These are phyloP conservation scores for Carex arenaria DNA, from an alignment of 202 grass and related monocot species.

Conservation along the genomic window DNA sequence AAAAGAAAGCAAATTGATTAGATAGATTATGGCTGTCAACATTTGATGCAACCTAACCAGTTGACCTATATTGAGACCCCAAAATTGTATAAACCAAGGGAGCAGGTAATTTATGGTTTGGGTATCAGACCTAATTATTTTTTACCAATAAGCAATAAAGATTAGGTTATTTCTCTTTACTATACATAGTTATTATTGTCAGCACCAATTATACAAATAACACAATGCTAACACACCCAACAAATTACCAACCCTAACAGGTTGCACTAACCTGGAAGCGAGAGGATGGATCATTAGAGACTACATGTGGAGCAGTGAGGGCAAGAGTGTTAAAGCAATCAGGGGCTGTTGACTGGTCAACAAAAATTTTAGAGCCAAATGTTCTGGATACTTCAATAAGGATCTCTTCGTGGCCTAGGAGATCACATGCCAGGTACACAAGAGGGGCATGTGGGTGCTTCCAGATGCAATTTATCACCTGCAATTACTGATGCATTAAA, in stretches of 20 bases:
- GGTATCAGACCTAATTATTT: not conserved
- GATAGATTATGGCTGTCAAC: not conserved
- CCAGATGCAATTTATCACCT: conserved; percentile 95
- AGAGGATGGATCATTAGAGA: conserved; percentile 62
- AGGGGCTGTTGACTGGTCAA: conserved; percentile 36
- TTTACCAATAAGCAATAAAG: not conserved
- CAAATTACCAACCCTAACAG: not conserved
- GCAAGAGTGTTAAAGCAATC: conserved; percentile 55
- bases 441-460: conserved; percentile 73
- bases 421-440: conserved; percentile 77
- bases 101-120: not conserved
- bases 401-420: conserved; percentile 86
- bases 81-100: not conserved
- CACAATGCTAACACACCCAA: not conserved
- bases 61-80: not conserved
- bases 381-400: conserved; percentile 71
- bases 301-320: conserved; percentile 46
- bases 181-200: not conserved
- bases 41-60: not conserved
- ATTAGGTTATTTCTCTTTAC: not conserved
- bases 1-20: conserved; percentile 8
- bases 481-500: conserved; percentile 35
- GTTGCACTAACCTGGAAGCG: conserved; percentile 62
- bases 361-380: conserved; percentile 69
- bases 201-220: not conserved